A percentile compares a stretch with the other conserved stretches of the same genome.
Evolutionary conservation across 2,329 filamentous ascomycete species (phyloP).

Genomic region (Fusarium compactum): DNA sequence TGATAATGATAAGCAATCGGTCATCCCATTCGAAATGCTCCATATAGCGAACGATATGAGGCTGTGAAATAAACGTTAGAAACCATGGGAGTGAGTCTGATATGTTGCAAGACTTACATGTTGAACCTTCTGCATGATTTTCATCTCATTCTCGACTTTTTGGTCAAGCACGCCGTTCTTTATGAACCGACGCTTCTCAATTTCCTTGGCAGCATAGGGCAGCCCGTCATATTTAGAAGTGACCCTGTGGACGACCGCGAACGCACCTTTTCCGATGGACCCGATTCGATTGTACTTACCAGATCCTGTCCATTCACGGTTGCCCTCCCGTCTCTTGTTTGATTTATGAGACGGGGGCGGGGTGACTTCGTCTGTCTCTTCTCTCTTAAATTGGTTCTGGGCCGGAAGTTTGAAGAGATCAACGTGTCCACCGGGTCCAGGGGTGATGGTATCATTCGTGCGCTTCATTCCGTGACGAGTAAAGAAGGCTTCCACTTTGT

Average conservation of each 20-base stretch:
- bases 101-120: conserved; percentile 71
- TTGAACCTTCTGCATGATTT: conserved; percentile 87
- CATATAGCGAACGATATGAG: conserved; percentile 91
- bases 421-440: conserved; percentile 61
- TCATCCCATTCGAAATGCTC: conserved; percentile 87
- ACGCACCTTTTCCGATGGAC: conserved; percentile 90
- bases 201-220: conserved; percentile 91
- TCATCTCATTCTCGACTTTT: conserved; percentile 97
- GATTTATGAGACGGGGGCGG: conserved; percentile 27
- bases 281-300: conserved; percentile 85
- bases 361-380: conserved; percentile 38
- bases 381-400: conserved; percentile 35
- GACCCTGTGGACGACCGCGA: conserved; percentile 92
- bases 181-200: conserved; percentile 93
- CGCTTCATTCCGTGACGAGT: conserved; percentile 51
- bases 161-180: conserved; percentile 91
- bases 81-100: not conserved
- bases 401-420: conserved; percentile 51
- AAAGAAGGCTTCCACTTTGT: conserved; percentile 78
- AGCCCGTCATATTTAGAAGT: conserved; percentile 86
- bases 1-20: conserved; percentile 93
- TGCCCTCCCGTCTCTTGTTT: conserved; percentile 45
- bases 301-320: conserved; percentile 84
- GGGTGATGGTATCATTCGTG: conserved; percentile 60
- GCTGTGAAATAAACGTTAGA: conserved; percentile 57